Base-by-base conservation (phyloP, 208 protist species). In the Blastocrithidia nonstop region DNA sequence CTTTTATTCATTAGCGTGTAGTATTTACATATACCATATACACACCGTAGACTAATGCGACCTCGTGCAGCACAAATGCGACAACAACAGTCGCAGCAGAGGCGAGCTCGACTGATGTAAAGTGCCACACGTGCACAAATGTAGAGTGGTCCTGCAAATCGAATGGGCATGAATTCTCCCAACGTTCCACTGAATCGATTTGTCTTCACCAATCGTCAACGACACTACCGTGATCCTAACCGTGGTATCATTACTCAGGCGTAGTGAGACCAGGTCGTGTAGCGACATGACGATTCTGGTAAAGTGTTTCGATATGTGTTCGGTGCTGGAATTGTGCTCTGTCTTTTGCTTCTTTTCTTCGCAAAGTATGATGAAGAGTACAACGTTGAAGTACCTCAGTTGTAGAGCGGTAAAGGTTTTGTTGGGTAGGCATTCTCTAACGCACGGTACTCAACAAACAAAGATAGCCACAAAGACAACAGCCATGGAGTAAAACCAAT, bases 321-420 rank as follows among this genome's bases (percentile, higher is more conserved):
- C 57, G 59, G 57, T 37, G 26, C 71, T 20, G n/a, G 80, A 37
- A 28, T 88, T 11, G 1, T 88, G 3, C 33, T 59, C 39, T 40
- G 54, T 23, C 24, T 91, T n/a, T 25, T 66, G 26, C 13, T 86
- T 15, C 48, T 91, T 5, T 38, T 44, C 4, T 59, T 77, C 13
- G 62, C 62, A 22, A 91, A 88, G 57, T 91, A 85, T 38, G 82
- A 91, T 47, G 65, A 74, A 31, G 82, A 91, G 66, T 85, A 76
- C 63, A 79, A 76, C 45, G 9, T 91, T 4, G 77, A 91, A 58
- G 70, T 84, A 16, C 80, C 80, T 19, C 80, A 89, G 46, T 52
- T 89, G 19, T 74, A 83, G 47, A 81, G 58, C 43, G 80, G 75
- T 15, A 61, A 55, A 19, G 80, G 75, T 28, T 84, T 86, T 60